Conservation (phyloP, 257 asterid species). For the Fraxinus quadrangulata region DNA sequence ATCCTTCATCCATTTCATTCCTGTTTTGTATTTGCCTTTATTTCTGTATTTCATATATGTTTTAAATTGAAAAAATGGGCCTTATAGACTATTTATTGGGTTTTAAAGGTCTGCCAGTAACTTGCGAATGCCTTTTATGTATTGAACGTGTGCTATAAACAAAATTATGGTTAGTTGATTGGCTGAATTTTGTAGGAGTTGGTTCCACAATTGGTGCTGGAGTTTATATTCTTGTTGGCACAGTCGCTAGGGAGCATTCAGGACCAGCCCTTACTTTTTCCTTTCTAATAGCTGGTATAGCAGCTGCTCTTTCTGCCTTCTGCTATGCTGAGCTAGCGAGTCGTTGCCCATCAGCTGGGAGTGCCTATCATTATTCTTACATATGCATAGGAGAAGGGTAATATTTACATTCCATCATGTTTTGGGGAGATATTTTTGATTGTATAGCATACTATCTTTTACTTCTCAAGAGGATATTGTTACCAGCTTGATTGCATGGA, state of each 20-base stretch:
- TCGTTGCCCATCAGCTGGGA: constrained; percentile 98
- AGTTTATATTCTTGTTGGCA: constrained; percentile 89
- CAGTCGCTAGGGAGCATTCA: constrained; percentile 95
- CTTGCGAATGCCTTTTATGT: background rate
- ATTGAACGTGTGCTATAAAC: background rate
- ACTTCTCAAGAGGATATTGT: background rate
- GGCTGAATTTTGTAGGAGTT: constrained; percentile 59
- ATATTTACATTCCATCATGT: background rate
- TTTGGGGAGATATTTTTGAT: background rate
- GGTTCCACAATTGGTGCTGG: constrained; percentile 98
- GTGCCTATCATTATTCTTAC: constrained; percentile 97
- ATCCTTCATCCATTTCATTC: background rate
- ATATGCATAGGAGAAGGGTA: constrained; percentile 97
- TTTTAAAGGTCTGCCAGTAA: background rate
- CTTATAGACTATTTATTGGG: background rate
- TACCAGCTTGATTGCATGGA: background rate
- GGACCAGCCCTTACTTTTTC: constrained; percentile 93
- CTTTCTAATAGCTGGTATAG: constrained; percentile 88
- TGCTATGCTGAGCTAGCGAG: constrained; percentile 95
- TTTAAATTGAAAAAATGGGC: background rate
- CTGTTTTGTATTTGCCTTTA: background rate
- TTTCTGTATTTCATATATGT: background rate
- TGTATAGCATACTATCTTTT: background rate
- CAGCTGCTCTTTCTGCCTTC: constrained; percentile 96
- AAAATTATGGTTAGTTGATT: background rate